Base-by-base conservation (phyloP, 306 rosid species). In the Castanea mollissima region DNA sequence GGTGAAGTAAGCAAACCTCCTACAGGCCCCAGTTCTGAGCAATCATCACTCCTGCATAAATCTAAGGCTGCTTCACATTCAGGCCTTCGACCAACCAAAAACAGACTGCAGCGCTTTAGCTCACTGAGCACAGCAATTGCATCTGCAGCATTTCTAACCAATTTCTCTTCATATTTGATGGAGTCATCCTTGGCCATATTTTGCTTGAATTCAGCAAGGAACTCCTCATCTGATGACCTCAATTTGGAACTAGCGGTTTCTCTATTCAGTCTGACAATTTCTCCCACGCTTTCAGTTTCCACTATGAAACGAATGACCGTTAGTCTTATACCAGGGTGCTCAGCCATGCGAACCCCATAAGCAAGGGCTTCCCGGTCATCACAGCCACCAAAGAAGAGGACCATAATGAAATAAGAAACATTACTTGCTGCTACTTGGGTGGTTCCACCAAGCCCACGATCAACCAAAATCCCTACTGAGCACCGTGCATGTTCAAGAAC, bases 331-430 rank as follows among this genome's bases (percentile, higher is more conserved):
- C 98, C 98, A 15, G 98, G 97, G 85, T 94, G 98, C 83, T 92
- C 94, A 0, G 93, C 97, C 91, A 94, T 88, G 16, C 91, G 91
- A 34, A 41, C 44, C 63, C 94, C 97, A 51, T 83, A 94, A 23
- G 97, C 89, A 76, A 94, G 94, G 57, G 98, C 93, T 81, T 92
- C 97, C 3, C 88, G 78, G 76, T 94, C 98, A 78, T 92, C 97
- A 23, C 76, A 79, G n/a, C 98, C 98, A 12, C 98, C 98, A 62
- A 94, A 90, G 96, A 89, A 94, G 64, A 88, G 87, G 25, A 88
- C 94, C 3, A 84, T 75, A 18, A 92, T 75, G 76, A 52, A 34
- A 65, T 81, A 87, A 6, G 97, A 92, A 78, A 92, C 98, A 69
- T 87, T 77, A 58, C 98, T 83, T 16, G 94, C 93, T 1, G 97